Base-by-base conservation (phyloP, 2,329 filamentous ascomycete genomes). In the Penicillium sp. region DNA sequence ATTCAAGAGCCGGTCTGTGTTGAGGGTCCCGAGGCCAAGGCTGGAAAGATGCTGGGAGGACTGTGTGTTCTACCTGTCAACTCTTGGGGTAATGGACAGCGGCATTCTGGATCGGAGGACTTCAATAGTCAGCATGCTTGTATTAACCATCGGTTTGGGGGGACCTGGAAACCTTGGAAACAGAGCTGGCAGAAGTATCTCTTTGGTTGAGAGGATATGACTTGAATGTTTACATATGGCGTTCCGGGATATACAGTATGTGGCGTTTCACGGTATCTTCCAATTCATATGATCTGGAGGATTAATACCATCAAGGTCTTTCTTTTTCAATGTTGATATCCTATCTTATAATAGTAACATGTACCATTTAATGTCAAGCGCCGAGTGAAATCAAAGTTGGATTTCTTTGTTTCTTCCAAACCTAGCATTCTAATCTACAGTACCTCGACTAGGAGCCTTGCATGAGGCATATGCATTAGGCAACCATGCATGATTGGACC, bases 31-130 rank as follows among this genome's bases (percentile, higher is more conserved):
- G 66, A 70, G 17, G 60, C 66, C 2, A 58, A 48, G 31, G 10
- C 53, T 3, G 66, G 90, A 1, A 81, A 86, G 21, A 84, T 84
- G 9, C 86, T 91, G 67, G 90, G 90, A 27, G 90, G 91, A 4
- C 86, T 96, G 61, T 96, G 96, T 89, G 87, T 96, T 7, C 76
- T 97, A 45, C 93, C 93, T 0, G 78, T 96, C 38, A 97, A 96
- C 70, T 69, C 64, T 2, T 75, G 72, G 72, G 72, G 69, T 0
- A 74, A 73, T 59, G 72, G 72, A 15, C 72, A 74, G 57, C 62
- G 72, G 36, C 71, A 74, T 51, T 72, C 69, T 45, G 67, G 67
- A 4, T 58, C 71, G 0, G 68, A 71, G 55, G 52, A 39, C 0
- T 74, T 73, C 44, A 19, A 41, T 2, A 70, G 65, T 38, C n/a